These are phyloP conservation scores for Hericium erinaceus DNA, from an alignment of 768 basidiomycete species.

Conservation along the genomic window DNA sequence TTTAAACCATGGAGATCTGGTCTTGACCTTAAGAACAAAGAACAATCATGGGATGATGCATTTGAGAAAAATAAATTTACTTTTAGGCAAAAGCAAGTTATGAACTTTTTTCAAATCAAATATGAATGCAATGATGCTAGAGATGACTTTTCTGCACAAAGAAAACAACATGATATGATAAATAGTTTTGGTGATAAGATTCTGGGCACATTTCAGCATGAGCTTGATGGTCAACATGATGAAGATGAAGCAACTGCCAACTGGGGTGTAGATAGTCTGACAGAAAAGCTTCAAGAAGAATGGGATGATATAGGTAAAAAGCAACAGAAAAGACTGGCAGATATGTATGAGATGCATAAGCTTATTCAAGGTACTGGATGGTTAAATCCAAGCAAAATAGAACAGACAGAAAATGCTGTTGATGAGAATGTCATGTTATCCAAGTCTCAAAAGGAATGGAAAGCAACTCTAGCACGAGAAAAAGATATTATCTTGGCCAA, in stretches of 20 bases:
- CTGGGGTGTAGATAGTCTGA: not conserved
- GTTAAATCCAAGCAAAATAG: not conserved
- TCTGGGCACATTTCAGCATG: not conserved
- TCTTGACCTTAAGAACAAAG: not conserved
- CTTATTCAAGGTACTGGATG: not conserved
- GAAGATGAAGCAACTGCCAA: not conserved
- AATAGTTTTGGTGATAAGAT: not conserved
- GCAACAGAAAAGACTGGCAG: not conserved
- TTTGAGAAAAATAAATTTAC: conserved; percentile 15
- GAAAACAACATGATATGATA: not conserved
- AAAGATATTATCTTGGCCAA: not conserved
- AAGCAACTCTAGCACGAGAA: not conserved
- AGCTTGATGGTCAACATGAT: not conserved
- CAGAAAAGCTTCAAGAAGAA: not conserved
- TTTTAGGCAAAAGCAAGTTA: conserved; percentile 10
- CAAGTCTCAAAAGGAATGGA: not conserved
- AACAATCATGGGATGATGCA: conserved; percentile 17
- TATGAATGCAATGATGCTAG: conserved; percentile 29
- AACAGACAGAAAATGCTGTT: not conserved
- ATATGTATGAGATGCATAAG: not conserved
- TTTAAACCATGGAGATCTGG: conserved; percentile 9
- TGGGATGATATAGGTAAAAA: not conserved
- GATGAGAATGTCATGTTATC: not conserved
- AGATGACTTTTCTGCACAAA: conserved; percentile 23
- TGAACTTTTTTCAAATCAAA: conserved; percentile 24